Evolutionary conservation across 495 filamentous ascomycete species (phyloP).

Genomic region (Ascobolus immersus): DNA sequence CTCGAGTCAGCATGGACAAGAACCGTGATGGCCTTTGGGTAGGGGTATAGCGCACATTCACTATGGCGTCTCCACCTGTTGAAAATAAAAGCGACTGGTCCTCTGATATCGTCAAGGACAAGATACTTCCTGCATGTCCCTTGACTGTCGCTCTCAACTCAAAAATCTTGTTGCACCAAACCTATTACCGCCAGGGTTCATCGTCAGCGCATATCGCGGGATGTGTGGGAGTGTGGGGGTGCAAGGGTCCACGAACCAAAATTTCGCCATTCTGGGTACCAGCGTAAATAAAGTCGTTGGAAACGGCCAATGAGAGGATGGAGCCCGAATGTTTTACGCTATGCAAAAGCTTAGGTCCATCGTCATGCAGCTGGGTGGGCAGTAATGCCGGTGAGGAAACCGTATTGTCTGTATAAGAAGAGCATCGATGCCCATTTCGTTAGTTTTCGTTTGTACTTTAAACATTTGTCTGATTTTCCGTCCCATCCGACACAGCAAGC

Average conservation of each 20-base stretch:
- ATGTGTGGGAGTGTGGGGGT: not conserved
- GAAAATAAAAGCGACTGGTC: constrained; percentile 64
- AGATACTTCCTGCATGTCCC: constrained; percentile 72
- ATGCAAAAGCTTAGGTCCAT: constrained; percentile 32
- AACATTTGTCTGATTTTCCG: no score
- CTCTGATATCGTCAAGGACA: constrained; percentile 53
- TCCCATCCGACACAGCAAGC: no score
- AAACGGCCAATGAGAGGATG: constrained; percentile 45
- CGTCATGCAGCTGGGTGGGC: no score
- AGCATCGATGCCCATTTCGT: no score
- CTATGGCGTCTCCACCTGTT: constrained; percentile 73
- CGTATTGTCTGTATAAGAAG: no score
- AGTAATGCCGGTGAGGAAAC: no score
- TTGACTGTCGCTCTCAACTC: constrained; percentile 48
- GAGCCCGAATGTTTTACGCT: constrained; percentile 45
- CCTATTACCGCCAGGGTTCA: constrained; percentile 16
- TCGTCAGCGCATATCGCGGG: constrained; percentile 2
- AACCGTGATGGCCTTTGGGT: no score
- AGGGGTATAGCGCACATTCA: constrained; percentile 56
- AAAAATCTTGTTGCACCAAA: constrained; percentile 72
- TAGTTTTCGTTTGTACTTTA: no score
- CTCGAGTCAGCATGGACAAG: no score
- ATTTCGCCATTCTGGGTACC: constrained; percentile 85
- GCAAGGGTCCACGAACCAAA: constrained; percentile 24
- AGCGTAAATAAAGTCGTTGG: constrained; percentile 42